phyloP scores from a whole-genome alignment of 2,329 filamentous ascomycete genomes.

The Sclerotinia borealis region DNA sequence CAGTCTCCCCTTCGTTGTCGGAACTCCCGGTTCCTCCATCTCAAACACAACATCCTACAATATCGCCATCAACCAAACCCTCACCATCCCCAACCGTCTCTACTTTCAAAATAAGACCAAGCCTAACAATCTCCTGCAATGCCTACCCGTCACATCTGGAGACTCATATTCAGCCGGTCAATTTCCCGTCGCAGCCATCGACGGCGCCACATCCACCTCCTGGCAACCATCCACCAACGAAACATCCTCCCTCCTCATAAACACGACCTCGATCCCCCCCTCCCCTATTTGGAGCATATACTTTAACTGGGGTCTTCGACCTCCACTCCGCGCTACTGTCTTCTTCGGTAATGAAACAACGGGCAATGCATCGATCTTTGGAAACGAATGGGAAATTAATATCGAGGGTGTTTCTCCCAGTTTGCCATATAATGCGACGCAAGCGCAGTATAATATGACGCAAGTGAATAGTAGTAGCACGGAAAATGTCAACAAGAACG shows the following conservation, averaged over 20 bases:
- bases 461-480: constrained; percentile 1
- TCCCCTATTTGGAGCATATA: constrained; percentile 42
- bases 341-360: constrained; percentile 41
- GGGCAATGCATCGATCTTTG: constrained; percentile 14
- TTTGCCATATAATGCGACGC: constrained; percentile 24
- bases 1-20: constrained; percentile 54
- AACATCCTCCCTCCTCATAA: constrained; percentile 50
- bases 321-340: constrained; percentile 48
- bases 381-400: constrained; percentile 17
- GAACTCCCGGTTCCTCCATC: constrained; percentile 36
- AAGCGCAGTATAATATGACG: constrained; percentile 21
- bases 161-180: constrained; percentile 54
- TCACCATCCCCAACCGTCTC: constrained; percentile 53
- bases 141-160: constrained; percentile 45
- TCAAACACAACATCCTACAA: constrained; percentile 39
- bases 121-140: constrained; percentile 58
- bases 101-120: constrained; percentile 49
- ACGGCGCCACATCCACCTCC: constrained; percentile 59
- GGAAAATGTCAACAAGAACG: too few species aligned
- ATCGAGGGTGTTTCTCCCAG: constrained; percentile 22
- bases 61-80: constrained; percentile 42
- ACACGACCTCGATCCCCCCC: constrained; percentile 36
- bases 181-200: constrained; percentile 61
- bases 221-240: constrained; percentile 57
- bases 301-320: constrained; percentile 55